Percentiles rank a stretch among this genome's conserved stretches.
These are phyloP conservation scores for Thozetella sp. DNA, from an alignment of 495 filamentous ascomycete species.

Conservation along the genomic window DNA sequence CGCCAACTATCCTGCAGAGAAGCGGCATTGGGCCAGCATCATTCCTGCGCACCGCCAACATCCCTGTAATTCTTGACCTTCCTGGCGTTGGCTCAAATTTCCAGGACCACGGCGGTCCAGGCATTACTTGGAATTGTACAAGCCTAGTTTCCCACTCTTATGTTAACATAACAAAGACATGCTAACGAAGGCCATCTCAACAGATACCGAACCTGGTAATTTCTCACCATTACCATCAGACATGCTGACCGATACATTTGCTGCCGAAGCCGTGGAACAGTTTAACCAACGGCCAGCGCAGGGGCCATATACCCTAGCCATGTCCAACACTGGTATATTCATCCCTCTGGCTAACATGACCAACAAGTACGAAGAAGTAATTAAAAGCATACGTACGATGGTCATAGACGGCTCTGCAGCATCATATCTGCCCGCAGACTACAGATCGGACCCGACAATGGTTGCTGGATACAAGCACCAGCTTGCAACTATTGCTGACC, in stretches of 20 bases:
- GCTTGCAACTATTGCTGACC: no score
- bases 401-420: no score
- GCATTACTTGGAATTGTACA: slow-evolving; percentile 16
- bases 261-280: no score
- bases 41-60: slow-evolving; percentile 9
- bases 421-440: no score
- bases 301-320: slow-evolving; percentile 7
- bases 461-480: no score
- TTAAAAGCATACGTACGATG: no score
- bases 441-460: no score
- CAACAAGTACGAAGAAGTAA: no score
- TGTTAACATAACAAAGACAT: no score
- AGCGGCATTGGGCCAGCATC: slow-evolving; percentile 18
- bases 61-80: slow-evolving; percentile 15
- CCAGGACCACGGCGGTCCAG: slow-evolving; percentile 19
- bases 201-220: background rate
- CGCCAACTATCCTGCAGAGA: slow-evolving; percentile 17
- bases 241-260: no score
- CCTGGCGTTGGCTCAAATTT: slow-evolving; percentile 22
- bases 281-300: background rate
- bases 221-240: background rate
- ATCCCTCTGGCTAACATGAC: background rate
- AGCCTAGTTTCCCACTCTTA: no score
- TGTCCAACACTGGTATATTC: slow-evolving; percentile 5
- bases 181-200: no score